Conservation (phyloP, 2,329 filamentous ascomycete species). For the Rutstroemia sp. region DNA sequence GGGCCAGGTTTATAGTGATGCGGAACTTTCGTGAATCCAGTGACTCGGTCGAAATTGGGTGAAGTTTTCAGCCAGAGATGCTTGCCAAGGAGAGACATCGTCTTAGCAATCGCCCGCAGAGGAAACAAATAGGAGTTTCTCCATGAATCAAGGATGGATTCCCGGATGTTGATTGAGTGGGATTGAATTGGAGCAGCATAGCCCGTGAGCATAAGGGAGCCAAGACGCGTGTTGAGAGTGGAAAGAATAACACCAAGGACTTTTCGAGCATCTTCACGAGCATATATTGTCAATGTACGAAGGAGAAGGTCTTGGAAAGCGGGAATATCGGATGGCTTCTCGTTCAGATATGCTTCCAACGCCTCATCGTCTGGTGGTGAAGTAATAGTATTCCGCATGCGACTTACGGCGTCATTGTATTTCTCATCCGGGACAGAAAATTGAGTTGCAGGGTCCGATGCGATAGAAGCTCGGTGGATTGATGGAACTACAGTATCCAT, state of each 20-base stretch:
- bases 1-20: conserved; percentile 32
- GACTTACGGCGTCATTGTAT: conserved; percentile 40
- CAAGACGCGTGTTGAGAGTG: conserved; percentile 48
- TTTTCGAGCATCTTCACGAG: conserved; percentile 24
- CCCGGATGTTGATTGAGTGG: conserved; percentile 52
- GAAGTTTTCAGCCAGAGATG: conserved; percentile 39
- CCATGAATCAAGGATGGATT: conserved; percentile 58
- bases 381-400: conserved; percentile 31
- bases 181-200: conserved; percentile 53
- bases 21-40: conserved; percentile 51
- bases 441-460: conserved; percentile 25
- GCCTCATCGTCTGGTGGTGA: conserved; percentile 35
- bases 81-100: conserved; percentile 47
- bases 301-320: conserved; percentile 45
- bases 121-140: conserved; percentile 45
- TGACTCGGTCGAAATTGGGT: conserved; percentile 45
- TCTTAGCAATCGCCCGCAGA: conserved; percentile 48
- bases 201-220: conserved; percentile 61
- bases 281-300: conserved; percentile 33
- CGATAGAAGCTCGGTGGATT: conserved; percentile 36
- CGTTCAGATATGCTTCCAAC: conserved; percentile 45
- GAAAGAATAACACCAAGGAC: conserved; percentile 22
- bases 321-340: conserved; percentile 44
- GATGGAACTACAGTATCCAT: conserved; percentile 55
- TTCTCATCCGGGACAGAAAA: conserved; percentile 42